Evolutionary conservation across 1,139 yeast species (phyloP), one percentile per base, ranked within the genome.

Genomic region (Zygotorulaspora mrakii): DNA sequence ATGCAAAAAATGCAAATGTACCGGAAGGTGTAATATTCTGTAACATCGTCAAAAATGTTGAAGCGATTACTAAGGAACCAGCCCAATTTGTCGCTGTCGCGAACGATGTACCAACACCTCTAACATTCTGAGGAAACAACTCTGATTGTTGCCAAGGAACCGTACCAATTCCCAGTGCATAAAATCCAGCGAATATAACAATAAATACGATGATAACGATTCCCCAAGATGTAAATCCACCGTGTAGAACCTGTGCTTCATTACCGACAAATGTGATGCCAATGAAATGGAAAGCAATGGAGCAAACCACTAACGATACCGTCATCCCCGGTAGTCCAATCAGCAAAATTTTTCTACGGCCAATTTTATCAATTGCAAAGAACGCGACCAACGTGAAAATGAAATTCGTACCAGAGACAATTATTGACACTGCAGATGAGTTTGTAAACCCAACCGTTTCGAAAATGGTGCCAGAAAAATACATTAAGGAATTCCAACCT

Each of bases 111-210:
- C 97, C 98, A 31, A 87, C 74, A 40, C 96, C 94, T 62, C 98
- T 78, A 27, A 89, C 96, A 50, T 79, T 77, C 70, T 88, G 95
- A 18, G 96, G 91, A 69, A 89, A 87, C 55, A 88, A 69, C 65
- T 89, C 98, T 39, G 91, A 85, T 59, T 94, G 97, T 57, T 91
- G 95, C 98, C 98, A 89, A 36, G 98, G 97, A 45, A 87, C 89
- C 61, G 89, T 87, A 65, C 98, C 98, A 52, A 88, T 85, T 53
- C 97, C 97, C 50, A 86, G 70, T 31, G 96, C 95, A 61, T 88
- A 89, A 46, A 83, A 79, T 4, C 95, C 95, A 37, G 88, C 96
- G 58, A 75, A 91, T 39, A 78, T 63, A 53, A 89, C 86, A 87
- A 88, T 87, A 47, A 87, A 82, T 23, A 88, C 71, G 48, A 91